phyloP scores from a whole-genome alignment of 139 green algal species.

The Choricystis sp. region DNA sequence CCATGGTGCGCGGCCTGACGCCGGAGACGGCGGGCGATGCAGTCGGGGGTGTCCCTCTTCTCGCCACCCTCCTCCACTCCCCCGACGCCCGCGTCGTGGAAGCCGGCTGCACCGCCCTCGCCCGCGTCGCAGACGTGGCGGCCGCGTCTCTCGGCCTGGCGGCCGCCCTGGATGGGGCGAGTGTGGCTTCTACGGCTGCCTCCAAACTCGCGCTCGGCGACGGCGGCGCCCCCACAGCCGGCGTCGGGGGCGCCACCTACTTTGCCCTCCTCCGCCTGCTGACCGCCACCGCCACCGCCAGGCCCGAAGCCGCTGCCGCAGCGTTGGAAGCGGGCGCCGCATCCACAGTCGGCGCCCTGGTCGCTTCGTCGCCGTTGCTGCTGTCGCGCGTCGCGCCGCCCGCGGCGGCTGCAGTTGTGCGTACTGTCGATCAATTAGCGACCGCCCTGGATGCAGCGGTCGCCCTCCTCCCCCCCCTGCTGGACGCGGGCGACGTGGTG shows the following conservation, averaged over 20 bases:
- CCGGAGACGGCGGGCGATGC: constrained; percentile 25
- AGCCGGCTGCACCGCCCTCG: constrained; percentile 63
- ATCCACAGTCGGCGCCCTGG: constrained; percentile 32
- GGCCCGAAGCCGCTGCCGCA: constrained; percentile 25
- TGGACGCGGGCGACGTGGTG: constrained; percentile 32
- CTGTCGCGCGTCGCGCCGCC: constrained; percentile 12
- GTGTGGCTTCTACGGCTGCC: background rate
- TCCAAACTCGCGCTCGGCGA: background rate
- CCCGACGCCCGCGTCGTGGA: constrained; percentile 75
- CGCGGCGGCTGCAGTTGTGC: constrained; percentile 33
- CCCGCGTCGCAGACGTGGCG: constrained; percentile 37
- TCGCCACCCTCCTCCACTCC: constrained; percentile 74
- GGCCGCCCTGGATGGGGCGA: background rate
- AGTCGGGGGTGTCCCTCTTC: constrained; percentile 51
- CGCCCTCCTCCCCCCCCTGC: constrained; percentile 60
- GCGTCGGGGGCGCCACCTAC: constrained; percentile 36
- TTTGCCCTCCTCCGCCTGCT: constrained; percentile 68
- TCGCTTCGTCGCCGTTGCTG: constrained; percentile 37
- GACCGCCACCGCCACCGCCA: constrained; percentile 35
- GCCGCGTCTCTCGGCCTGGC: background rate
- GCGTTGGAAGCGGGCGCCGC: constrained; percentile 18
- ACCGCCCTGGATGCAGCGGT: constrained; percentile 57
- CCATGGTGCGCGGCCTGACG: constrained; percentile 61
- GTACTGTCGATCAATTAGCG: constrained; percentile 59
- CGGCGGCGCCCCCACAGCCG: background rate